These are phyloP conservation scores for Trichophyton benhamiae DNA, from an alignment of 2,329 filamentous ascomycete genomes.

Conservation along the genomic window DNA sequence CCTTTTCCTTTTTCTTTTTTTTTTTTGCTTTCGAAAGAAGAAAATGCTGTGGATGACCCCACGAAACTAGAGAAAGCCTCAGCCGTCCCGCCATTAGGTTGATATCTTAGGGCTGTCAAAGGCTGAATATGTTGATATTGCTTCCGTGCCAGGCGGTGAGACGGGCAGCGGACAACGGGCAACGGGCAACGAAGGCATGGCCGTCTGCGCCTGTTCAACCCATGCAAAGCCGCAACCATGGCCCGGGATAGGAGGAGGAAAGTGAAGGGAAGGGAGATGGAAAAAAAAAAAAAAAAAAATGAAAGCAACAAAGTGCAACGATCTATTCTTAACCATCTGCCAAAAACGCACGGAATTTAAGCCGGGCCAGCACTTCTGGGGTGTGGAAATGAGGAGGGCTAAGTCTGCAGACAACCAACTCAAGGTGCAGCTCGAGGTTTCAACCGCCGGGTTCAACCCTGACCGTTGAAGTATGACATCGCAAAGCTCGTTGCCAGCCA, in stretches of 20 bases:
- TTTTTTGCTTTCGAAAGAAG: not conserved
- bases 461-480: constrained; percentile 5
- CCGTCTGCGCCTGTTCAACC: not conserved
- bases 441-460: not conserved
- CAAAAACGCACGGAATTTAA: not conserved
- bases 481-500: constrained; percentile 1
- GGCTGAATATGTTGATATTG: not conserved
- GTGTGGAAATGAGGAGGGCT: not conserved
- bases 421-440: constrained; percentile 2
- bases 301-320: not conserved
- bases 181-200: not conserved
- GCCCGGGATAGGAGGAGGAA: not conserved
- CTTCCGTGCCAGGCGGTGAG: constrained; percentile 1
- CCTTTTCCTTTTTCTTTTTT: not conserved
- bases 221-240: constrained; percentile 2
- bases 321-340: not conserved
- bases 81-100: not conserved
- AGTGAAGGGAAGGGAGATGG: not conserved
- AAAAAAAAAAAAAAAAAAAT: not conserved
- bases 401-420: constrained; percentile 1
- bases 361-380: not conserved
- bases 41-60: not conserved
- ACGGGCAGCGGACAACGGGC: not conserved
- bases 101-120: constrained; percentile 1
- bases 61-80: not conserved